Base-by-base conservation (phyloP, 345 rosid species). In the Linum usitatissimum region DNA sequence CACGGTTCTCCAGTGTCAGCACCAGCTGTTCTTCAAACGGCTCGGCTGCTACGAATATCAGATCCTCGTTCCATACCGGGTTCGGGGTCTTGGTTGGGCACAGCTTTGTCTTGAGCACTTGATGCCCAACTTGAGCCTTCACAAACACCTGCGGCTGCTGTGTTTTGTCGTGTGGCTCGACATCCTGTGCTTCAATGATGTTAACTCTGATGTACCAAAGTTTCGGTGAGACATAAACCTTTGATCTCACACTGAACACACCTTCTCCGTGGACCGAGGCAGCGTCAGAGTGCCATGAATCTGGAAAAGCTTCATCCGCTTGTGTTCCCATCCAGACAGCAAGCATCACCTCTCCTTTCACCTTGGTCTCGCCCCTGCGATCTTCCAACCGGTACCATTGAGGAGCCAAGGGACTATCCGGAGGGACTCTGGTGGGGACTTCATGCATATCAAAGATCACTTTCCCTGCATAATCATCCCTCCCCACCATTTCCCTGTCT, bases 261-360 rank as follows among this genome's bases (percentile, higher is more conserved):
- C 71, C 76, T 55, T 67, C 68, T 38, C 76, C 72, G 30, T 62
- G 58, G 17, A 73, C 69, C 21, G 76, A 39, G 40, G 76, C 69
- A 60, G 76, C 72, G 57, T 73, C 76, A 0, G 76, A 68, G 34
- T 73, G 63, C 72, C 71, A 68, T 12, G 76, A 53, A 30, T 73
- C 76, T 6, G 76, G 72, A 60, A 73, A 73, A 5, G 76, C 72
- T 56, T 72, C 76, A 56, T 72, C 76, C 19, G 76, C 76, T 31
- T 72, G 76, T 19, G 76, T 72, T 59, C 76, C 76, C 72, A 73
- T 68, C 76, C 76, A 73, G 30, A 73, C 76, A 13, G 76, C 76
- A 14, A 73, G 57, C 76, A 73, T 73, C 28, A 73, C 57, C 45
- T 73, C 72, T 28, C 76, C 76, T 63, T 49, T 68, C 28, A 48